Conservation (phyloP, 371 early-diverging fungal genomes). For the Rhizopus stolonifer region DNA sequence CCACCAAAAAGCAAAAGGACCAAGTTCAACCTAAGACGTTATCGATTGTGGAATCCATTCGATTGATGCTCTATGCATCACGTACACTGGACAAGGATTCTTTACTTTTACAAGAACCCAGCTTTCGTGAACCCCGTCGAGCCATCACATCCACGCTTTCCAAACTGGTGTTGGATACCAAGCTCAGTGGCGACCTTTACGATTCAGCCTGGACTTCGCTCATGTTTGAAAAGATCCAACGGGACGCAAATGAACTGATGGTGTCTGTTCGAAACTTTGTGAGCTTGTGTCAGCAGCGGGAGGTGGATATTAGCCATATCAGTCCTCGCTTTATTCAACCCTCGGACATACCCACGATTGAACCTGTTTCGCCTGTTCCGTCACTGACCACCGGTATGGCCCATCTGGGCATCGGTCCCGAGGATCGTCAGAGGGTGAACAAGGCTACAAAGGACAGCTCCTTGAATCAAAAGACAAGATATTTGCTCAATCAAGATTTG, state of each 20-base stretch:
- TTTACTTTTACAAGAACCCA: slow-evolving; percentile 54
- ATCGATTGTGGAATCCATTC: slow-evolving; percentile 70
- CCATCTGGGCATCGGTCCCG: not conserved
- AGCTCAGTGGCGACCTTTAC: slow-evolving; percentile 71
- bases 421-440: not conserved
- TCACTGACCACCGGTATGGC: not conserved
- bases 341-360: too few relatives aligned
- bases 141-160: slow-evolving; percentile 75
- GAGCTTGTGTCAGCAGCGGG: slow-evolving; percentile 65
- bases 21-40: slow-evolving; percentile 18
- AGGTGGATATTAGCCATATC: slow-evolving; percentile 54
- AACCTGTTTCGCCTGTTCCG: not conserved
- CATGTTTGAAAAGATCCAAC: slow-evolving; percentile 26
- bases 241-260: slow-evolving; percentile 60
- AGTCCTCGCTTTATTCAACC: slow-evolving; percentile 29
- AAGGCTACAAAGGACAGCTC: not conserved
- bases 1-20: slow-evolving; percentile 43
- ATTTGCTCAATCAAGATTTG: slow-evolving; percentile 35
- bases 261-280: slow-evolving; percentile 77
- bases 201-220: too few relatives aligned
- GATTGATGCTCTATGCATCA: slow-evolving; percentile 79
- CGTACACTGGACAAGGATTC: slow-evolving; percentile 66
- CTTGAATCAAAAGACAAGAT: slow-evolving; percentile 8
- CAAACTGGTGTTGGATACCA: slow-evolving; percentile 80
- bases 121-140: slow-evolving; percentile 61